These are phyloP conservation scores for Candida methanosorbosa DNA, from an alignment of 805 yeast species.

Conservation along the genomic window DNA sequence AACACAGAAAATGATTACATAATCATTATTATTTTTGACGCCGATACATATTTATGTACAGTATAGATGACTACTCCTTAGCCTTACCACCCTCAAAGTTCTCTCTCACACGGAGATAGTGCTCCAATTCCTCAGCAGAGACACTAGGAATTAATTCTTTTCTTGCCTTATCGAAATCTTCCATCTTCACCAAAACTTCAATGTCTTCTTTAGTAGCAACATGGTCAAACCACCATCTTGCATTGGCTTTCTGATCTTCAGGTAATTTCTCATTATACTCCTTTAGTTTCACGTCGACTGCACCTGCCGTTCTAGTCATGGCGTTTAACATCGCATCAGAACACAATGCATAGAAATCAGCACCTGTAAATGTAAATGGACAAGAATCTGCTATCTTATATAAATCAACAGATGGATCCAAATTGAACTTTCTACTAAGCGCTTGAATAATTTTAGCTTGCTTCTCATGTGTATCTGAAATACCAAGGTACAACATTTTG, in stretches of 20 bases:
- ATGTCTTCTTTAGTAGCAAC: slow-evolving; percentile 60
- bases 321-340: slow-evolving; percentile 95
- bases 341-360: slow-evolving; percentile 94
- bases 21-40: too few relatives aligned
- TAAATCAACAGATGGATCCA: slow-evolving; percentile 55
- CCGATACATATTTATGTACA: too few relatives aligned
- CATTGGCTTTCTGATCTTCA: slow-evolving; percentile 37
- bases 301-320: slow-evolving; percentile 81
- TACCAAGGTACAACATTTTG: slow-evolving; percentile 88
- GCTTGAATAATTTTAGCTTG: slow-evolving; percentile 84
- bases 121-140: slow-evolving; percentile 76
- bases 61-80: too few relatives aligned
- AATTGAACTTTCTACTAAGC: slow-evolving; percentile 70
- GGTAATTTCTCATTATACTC: slow-evolving; percentile 32
- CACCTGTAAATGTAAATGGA: slow-evolving; percentile 92
- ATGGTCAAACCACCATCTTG: slow-evolving; percentile 88
- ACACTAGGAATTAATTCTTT: slow-evolving; percentile 74
- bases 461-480: slow-evolving; percentile 83
- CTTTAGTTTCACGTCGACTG: slow-evolving; percentile 59
- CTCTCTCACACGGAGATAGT: slow-evolving; percentile 69
- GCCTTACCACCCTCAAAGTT: slow-evolving; percentile 62
- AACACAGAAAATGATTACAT: too few relatives aligned
- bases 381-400: slow-evolving; percentile 54
- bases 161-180: slow-evolving; percentile 74
- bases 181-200: slow-evolving; percentile 56